Percentiles rank a stretch among this genome's conserved stretches.
Evolutionary conservation across 2,329 filamentous ascomycete genomes (phyloP).

Genomic region (Epichloe festucae): DNA sequence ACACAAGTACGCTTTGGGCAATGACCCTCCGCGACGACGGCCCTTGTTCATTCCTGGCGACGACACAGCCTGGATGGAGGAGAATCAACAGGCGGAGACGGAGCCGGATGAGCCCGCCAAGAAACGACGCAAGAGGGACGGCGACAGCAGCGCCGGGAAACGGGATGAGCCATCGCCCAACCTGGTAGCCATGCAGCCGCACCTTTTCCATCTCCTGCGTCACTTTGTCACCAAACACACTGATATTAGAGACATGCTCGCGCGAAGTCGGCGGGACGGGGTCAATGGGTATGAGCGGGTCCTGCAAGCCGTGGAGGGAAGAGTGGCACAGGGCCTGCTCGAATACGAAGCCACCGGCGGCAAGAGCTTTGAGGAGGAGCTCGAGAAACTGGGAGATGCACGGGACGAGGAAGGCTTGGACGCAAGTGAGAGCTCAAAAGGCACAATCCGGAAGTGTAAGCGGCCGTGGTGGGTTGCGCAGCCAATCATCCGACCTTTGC

Average conservation of each 20-base stretch:
- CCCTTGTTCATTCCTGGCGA: conserved; percentile 62
- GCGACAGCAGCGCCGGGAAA: conserved; percentile 15
- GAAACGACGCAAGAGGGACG: conserved; percentile 37
- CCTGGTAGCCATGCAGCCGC: conserved; percentile 70
- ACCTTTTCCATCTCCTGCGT: conserved; percentile 83
- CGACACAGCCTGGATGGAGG: conserved; percentile 31
- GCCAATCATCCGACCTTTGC: conserved; percentile 73
- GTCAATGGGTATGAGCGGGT: conserved; percentile 67
- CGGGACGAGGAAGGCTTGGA: conserved; percentile 23
- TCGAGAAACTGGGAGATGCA: conserved; percentile 11
- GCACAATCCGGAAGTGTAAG: conserved; percentile 59
- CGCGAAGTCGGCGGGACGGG: conserved; percentile 53
- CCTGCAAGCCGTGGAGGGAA: conserved; percentile 59
- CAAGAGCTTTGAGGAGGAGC: conserved; percentile 31
- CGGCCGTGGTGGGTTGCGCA: conserved; percentile 86
- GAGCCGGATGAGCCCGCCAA: conserved; percentile 34
- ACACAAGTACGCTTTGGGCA: conserved; percentile 59
- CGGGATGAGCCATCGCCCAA: conserved; percentile 42
- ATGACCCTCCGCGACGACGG: conserved; percentile 50
- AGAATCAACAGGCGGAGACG: conserved; percentile 16
- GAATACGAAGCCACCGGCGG: conserved; percentile 48
- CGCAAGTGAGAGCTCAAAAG: conserved; percentile 46
- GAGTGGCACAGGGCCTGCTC: conserved; percentile 57
- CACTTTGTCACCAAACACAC: conserved; percentile 71
- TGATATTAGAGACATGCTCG: conserved; percentile 74